phyloP scores from a whole-genome alignment of 1,284 basidiomycete genomes.

The Cutaneotrichosporon spelunceum region DNA sequence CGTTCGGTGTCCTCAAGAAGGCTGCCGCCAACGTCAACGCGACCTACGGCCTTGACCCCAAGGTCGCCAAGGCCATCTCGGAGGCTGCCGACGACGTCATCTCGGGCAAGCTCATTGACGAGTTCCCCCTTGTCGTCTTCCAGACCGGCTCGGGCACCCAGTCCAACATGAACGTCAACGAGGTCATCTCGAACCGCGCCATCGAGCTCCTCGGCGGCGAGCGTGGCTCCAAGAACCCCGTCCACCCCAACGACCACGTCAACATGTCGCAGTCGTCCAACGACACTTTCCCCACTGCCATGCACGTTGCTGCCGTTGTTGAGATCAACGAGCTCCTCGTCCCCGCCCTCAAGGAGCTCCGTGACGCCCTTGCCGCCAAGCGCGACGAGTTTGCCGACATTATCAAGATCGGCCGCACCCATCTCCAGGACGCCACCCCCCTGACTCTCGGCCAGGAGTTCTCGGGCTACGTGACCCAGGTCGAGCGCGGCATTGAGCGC shows the following conservation, averaged over 20 bases:
- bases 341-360: constrained; percentile 80
- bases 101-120: constrained; percentile 85
- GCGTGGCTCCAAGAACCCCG: constrained; percentile 92
- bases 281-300: constrained; percentile 98
- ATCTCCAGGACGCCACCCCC: constrained; percentile 96
- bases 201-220: constrained; percentile 96
- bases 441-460: constrained; percentile 98
- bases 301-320: constrained; percentile 95
- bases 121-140: constrained; percentile 98
- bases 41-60: constrained; percentile 81
- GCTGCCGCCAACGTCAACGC: constrained; percentile 91
- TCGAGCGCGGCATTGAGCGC: constrained; percentile 85
- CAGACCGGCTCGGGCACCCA: constrained; percentile 99
- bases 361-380: constrained; percentile 79
- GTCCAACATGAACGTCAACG: constrained; percentile 99
- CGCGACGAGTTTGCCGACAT: constrained; percentile 77
- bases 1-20: constrained; percentile 97
- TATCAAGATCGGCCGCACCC: constrained; percentile 98
- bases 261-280: constrained; percentile 99
- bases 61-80: constrained; percentile 84
- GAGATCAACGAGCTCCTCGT: constrained; percentile 79
- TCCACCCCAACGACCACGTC: constrained; percentile 99
- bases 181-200: constrained; percentile 98
- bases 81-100: constrained; percentile 98
- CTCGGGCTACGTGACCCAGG: constrained; percentile 94